Evolutionary conservation across 495 filamentous ascomycete genomes (phyloP).

Genomic region (Penicillium arizonense): DNA sequence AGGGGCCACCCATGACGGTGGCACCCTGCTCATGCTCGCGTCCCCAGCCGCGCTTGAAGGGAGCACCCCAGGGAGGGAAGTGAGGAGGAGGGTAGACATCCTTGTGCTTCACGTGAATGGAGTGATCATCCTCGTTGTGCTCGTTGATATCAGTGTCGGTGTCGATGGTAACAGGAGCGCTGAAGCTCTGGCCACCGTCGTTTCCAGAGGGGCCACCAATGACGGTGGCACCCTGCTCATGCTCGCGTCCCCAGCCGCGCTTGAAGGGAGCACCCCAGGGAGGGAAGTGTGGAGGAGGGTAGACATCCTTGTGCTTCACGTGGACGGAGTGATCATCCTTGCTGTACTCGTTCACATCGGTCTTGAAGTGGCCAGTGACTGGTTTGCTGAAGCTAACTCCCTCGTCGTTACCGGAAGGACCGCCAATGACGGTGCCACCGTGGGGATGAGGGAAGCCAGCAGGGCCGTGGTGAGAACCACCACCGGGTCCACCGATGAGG

Average conservation of each 20-base stretch:
- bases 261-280: neutral
- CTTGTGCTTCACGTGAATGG: slow-evolving; percentile 14
- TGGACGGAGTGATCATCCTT: slow-evolving; percentile 22
- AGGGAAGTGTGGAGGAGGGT: neutral
- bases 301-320: slow-evolving; percentile 19
- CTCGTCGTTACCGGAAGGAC: slow-evolving; percentile 21
- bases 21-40: slow-evolving; percentile 3
- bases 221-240: slow-evolving; percentile 14
- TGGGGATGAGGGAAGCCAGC: slow-evolving; percentile 1
- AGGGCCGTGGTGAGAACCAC: slow-evolving; percentile 3
- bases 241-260: neutral
- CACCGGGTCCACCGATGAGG: slow-evolving; percentile 12
- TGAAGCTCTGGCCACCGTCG: slow-evolving; percentile 12
- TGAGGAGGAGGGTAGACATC: slow-evolving; percentile 8
- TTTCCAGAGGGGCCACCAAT: slow-evolving; percentile 24
- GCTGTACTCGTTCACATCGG: slow-evolving; percentile 16
- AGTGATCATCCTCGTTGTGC: slow-evolving; percentile 24
- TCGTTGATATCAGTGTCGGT: slow-evolving; percentile 16
- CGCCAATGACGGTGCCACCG: slow-evolving; percentile 18
- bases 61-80: neutral
- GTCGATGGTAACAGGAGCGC: slow-evolving; percentile 3
- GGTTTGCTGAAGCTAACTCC: slow-evolving; percentile 14
- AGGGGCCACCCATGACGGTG: slow-evolving; percentile 21
- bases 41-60: neutral
- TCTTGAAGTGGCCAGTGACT: slow-evolving; percentile 14